Percentiles rank a stretch among this genome's conserved stretches.
These are phyloP conservation scores for Ilyonectria robusta DNA, from an alignment of 2,329 filamentous ascomycete genomes.

Conservation along the genomic window DNA sequence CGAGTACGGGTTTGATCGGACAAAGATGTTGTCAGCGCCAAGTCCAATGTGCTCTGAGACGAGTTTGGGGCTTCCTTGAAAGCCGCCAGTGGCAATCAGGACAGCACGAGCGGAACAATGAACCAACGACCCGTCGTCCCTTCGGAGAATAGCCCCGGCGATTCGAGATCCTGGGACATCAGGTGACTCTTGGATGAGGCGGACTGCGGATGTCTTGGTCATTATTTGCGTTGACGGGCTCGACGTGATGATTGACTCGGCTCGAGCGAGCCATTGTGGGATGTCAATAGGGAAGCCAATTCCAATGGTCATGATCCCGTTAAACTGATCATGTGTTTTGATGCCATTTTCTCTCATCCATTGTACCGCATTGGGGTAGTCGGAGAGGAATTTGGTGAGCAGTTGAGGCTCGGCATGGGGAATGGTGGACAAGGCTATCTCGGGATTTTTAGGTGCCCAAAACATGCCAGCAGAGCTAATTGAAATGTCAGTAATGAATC, in stretches of 20 bases:
- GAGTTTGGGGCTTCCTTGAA: constrained; percentile 31
- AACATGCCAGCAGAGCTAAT: constrained; percentile 34
- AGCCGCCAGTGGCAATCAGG: constrained; percentile 34
- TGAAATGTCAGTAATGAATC: neutral
- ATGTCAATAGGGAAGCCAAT: constrained; percentile 34
- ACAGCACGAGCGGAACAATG: constrained; percentile 26
- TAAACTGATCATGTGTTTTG: constrained; percentile 30
- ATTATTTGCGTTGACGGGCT: constrained; percentile 7
- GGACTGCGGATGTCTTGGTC: constrained; percentile 25
- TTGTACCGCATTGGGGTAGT: constrained; percentile 29
- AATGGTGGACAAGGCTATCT: constrained; percentile 22
- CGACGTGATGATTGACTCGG: constrained; percentile 27
- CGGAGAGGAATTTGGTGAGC: constrained; percentile 23
- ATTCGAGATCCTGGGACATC: constrained; percentile 19
- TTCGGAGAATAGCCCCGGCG: constrained; percentile 20
- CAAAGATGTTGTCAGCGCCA: constrained; percentile 31
- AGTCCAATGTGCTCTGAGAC: constrained; percentile 25
- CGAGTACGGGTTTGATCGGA: constrained; percentile 32
- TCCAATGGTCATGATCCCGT: constrained; percentile 35
- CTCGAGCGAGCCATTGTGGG: constrained; percentile 31
- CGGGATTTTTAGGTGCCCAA: constrained; percentile 26
- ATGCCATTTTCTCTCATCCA: constrained; percentile 33
- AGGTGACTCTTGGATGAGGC: constrained; percentile 11
- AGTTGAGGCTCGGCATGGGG: constrained; percentile 28
- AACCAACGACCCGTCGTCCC: constrained; percentile 10